phyloP scores from a whole-genome alignment of 495 filamentous ascomycete genomes.

The Aspergillus coremiiformis region DNA sequence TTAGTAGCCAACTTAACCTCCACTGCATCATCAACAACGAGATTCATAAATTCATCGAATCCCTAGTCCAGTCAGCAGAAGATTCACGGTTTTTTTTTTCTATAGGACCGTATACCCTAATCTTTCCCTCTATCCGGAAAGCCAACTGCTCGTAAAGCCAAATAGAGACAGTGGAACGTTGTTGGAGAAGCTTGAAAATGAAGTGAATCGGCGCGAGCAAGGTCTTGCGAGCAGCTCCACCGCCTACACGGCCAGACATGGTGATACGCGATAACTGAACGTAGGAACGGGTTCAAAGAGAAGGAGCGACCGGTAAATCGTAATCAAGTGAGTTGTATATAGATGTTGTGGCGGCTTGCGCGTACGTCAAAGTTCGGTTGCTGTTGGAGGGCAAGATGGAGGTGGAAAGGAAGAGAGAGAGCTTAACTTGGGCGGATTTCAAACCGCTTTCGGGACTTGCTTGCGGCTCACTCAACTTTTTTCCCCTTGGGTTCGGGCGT shows the following conservation, averaged over 20 bases:
- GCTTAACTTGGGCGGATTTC: conserved; percentile 1
- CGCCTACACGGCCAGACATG: conserved; percentile 75
- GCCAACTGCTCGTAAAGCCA: conserved; percentile 96
- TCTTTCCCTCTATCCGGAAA: conserved; percentile 91
- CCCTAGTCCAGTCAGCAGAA: conserved; percentile 45
- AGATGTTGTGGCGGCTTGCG: not conserved
- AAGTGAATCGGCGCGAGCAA: conserved; percentile 96
- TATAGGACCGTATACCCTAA: conserved; percentile 51
- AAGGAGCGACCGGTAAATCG: not conserved
- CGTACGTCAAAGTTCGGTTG: not conserved
- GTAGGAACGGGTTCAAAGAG: not conserved
- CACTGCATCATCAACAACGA: conserved; percentile 90
- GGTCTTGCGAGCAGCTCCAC: conserved; percentile 74
- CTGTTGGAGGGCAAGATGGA: conserved; percentile 1
- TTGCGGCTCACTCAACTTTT: conserved; percentile 25
- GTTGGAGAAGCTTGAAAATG: conserved; percentile 93
- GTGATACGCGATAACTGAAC: conserved; percentile 17
- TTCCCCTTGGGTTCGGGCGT: conserved; percentile 20
- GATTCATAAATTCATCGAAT: conserved; percentile 99
- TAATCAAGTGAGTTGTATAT: not conserved
- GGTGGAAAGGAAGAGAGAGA: conserved; percentile 5
- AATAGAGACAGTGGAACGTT: conserved; percentile 78
- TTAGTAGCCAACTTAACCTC: conserved; percentile 85
- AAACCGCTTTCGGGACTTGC: not conserved
- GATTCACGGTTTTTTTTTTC: not conserved